These are phyloP conservation scores for Beauveria caledonica DNA, from an alignment of 2,329 filamentous ascomycete species.

Conservation along the genomic window DNA sequence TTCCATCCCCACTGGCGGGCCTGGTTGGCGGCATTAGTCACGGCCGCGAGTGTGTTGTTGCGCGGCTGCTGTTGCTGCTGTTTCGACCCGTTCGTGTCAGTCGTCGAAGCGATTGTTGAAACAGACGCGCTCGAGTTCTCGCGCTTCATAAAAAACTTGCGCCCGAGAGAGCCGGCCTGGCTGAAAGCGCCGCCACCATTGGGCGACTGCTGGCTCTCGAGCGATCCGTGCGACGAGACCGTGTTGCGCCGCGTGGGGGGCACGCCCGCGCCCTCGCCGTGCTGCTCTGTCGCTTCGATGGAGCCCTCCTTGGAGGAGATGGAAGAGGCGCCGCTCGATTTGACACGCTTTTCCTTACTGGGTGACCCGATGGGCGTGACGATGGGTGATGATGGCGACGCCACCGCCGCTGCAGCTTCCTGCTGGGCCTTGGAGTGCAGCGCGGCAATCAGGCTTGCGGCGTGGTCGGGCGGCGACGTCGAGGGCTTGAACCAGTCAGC, in stretches of 20 bases:
- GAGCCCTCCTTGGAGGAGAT: slow-evolving; percentile 37
- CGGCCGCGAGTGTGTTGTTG: slow-evolving; percentile 43
- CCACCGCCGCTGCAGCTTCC: slow-evolving; percentile 40
- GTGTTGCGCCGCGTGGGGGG: slow-evolving; percentile 28
- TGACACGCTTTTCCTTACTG: slow-evolving; percentile 28
- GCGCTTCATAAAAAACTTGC: slow-evolving; percentile 32
- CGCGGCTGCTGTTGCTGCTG: slow-evolving; percentile 18
- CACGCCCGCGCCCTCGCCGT: slow-evolving; percentile 19
- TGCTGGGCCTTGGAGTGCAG: slow-evolving; percentile 55
- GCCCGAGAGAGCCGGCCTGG: slow-evolving; percentile 30
- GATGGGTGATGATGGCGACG: slow-evolving; percentile 23
- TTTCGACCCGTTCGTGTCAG: slow-evolving; percentile 23
- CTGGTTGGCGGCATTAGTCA: slow-evolving; percentile 46
- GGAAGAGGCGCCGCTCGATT: slow-evolving; percentile 42
- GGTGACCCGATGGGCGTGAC: slow-evolving; percentile 32
- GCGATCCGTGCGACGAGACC: slow-evolving; percentile 28
- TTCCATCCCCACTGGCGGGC: slow-evolving; percentile 54
- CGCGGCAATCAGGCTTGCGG: slow-evolving; percentile 57
- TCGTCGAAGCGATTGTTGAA: slow-evolving; percentile 25
- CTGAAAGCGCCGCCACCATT: slow-evolving; percentile 26
- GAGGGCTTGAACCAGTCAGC: slow-evolving; percentile 55
- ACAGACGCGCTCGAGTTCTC: slow-evolving; percentile 29
- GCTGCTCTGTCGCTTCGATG: slow-evolving; percentile 19
- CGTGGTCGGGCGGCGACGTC: slow-evolving; percentile 49
- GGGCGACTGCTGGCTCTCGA: slow-evolving; percentile 19